These are phyloP conservation scores for Nakaseomyces delphensis DNA, from an alignment of 1,139 yeast genomes.

Conservation along the genomic window DNA sequence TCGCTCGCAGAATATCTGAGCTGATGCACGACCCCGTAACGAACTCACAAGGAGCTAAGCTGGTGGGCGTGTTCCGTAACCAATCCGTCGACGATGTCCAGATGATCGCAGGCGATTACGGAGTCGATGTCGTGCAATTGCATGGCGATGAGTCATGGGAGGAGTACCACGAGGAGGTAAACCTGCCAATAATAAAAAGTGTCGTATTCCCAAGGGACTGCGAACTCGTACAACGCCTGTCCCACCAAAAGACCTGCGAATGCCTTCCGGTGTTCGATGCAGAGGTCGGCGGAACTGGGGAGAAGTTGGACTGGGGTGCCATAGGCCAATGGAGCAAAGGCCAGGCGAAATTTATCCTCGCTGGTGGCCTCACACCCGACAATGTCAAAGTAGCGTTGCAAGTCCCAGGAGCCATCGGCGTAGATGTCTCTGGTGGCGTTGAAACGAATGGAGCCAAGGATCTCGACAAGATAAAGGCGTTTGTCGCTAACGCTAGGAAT, in stretches of 20 bases:
- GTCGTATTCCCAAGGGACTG: conserved; percentile 56
- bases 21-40: conserved; percentile 25
- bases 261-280: conserved; percentile 68
- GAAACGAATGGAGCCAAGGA: conserved; percentile 74
- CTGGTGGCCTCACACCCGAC: conserved; percentile 80
- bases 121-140: conserved; percentile 71
- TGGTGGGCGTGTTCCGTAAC: conserved; percentile 88
- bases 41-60: conserved; percentile 11
- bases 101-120: conserved; percentile 38
- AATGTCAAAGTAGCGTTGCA: conserved; percentile 51
- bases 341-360: conserved; percentile 46
- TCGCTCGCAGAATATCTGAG: conserved; percentile 48
- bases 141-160: conserved; percentile 75
- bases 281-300: conserved; percentile 89
- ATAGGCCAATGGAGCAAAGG: conserved; percentile 33
- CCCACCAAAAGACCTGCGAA: conserved; percentile 29
- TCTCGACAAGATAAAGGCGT: conserved; percentile 45
- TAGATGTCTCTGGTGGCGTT: conserved; percentile 93
- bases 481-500: conserved; percentile 44
- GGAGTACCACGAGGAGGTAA: conserved; percentile 37
- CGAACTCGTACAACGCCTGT: conserved; percentile 16
- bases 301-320: conserved; percentile 60
- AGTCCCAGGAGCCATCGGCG: conserved; percentile 59
- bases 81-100: conserved; percentile 61
- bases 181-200: conserved; percentile 61